Percentiles rank a stretch among this genome's conserved stretches.
These are phyloP conservation scores for Komagataella mondaviorum DNA, from an alignment of 805 yeast genomes.

Conservation along the genomic window DNA sequence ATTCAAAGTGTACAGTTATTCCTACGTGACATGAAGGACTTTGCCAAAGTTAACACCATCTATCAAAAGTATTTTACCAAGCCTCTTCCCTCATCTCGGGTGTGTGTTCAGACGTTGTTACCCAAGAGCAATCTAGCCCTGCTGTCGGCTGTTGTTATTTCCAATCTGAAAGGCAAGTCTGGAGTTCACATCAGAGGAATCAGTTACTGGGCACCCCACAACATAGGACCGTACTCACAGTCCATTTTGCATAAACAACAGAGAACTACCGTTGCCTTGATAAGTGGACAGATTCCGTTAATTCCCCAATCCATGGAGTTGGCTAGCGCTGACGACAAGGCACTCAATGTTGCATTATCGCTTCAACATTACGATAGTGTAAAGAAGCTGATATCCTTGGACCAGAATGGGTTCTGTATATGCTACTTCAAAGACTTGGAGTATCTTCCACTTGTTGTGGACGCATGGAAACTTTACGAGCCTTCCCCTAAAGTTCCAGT, in stretches of 20 bases:
- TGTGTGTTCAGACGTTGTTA: constrained; percentile 58
- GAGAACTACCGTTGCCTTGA: constrained; percentile 31
- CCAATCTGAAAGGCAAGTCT: constrained; percentile 22
- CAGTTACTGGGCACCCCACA: constrained; percentile 97
- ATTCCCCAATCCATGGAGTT: constrained; percentile 59
- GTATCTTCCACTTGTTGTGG: constrained; percentile 17
- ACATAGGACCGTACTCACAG: constrained; percentile 96
- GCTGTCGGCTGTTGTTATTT: constrained; percentile 45
- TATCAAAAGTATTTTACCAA: constrained; percentile 43
- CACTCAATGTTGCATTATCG: constrained; percentile 34
- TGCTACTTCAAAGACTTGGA: constrained; percentile 35
- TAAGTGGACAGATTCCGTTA: constrained; percentile 90
- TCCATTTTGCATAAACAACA: constrained; percentile 35
- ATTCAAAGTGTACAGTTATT: constrained; percentile 50
- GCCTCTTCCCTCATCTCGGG: constrained; percentile 78
- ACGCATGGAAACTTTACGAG: constrained; percentile 33
- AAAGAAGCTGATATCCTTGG: constrained; percentile 35
- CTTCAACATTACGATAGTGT: constrained; percentile 66
- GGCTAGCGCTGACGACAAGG: constrained; percentile 10
- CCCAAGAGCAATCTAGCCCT: constrained; percentile 27
- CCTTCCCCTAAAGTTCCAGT: constrained; percentile 15
- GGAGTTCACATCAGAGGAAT: constrained; percentile 89
- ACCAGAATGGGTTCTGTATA: constrained; percentile 29
- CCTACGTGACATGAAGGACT: constrained; percentile 50
- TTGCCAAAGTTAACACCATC: constrained; percentile 43